Evolutionary conservation across 192 early-diverging fungal species (phyloP), one percentile per base, ranked within the genome.

Genomic region (Irineochytrium annulatum): DNA sequence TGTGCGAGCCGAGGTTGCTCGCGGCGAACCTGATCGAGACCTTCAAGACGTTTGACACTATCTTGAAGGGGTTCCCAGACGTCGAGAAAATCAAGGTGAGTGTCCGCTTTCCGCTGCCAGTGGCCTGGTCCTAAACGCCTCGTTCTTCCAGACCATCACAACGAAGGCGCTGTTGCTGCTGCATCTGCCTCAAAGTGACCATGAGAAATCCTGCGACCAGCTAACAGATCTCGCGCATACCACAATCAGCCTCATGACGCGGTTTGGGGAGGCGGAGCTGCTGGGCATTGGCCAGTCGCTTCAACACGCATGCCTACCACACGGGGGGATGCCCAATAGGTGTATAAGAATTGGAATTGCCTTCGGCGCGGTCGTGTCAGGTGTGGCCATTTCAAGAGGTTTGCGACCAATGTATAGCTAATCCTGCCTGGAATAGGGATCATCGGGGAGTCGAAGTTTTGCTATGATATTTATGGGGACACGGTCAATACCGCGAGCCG

Each of bases 31-130:
- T 49, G 13, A 49, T 22, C 46, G 46, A 49, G 26, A 49, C 46
- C 11, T 49, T 49, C 46, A 49, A 49, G 24, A 20, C 46, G 13
- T 49, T 49, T 49, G 46, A 49, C 22, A 8, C 22, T 8, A 8
- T 49, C 13, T 24, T 49, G 46, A 49, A 24, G 24, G 22, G 26
- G 5, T 49, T 49, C 46, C 46, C 46, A 22, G 24, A 8, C 17
- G 46, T 49, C 13, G 46, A 49, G 26, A 49, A 49, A 22, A 49
- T 49, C 46, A 49, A 49, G 46, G 46, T 49, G 6, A 6, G 46
- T 5, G 22, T 49, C n/a, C n/a, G n/a, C n/a, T n/a, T n/a, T n/a
- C n/a, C n/a, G n/a, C n/a, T n/a, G n/a, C n/a, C n/a, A n/a, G n/a
- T n/a, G n/a, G n/a, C n/a, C 37, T 41, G 37, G 8, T n/a, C 37